Evolutionary conservation across 2,329 filamentous ascomycete species (phyloP).

Genomic region (Rhynchosporium agropyri): DNA sequence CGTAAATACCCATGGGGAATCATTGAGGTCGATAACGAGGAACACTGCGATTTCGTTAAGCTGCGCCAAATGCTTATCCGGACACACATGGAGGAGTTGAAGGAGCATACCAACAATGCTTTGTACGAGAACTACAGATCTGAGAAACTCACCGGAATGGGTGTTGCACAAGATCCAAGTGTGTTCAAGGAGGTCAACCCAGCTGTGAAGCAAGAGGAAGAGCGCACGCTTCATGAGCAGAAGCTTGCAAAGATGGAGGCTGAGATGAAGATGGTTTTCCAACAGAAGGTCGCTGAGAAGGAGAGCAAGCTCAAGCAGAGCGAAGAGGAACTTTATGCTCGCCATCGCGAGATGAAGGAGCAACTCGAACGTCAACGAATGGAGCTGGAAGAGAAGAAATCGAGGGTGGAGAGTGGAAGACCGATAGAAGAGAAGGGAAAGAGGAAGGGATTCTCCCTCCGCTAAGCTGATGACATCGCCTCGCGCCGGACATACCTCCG

Average conservation of each 20-base stretch:
- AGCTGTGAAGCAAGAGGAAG: constrained; percentile 99
- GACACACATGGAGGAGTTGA: constrained; percentile 99
- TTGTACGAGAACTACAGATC: constrained; percentile 99
- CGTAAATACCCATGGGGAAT: constrained; percentile 97
- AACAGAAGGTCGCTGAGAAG: constrained; percentile 99
- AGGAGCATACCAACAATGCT: constrained; percentile 99
- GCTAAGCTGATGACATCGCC: constrained; percentile 58
- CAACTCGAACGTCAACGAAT: constrained; percentile 92
- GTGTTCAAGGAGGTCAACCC: constrained; percentile 99
- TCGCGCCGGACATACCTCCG: constrained; percentile 33
- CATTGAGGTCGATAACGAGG: constrained; percentile 99
- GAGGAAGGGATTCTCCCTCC: constrained; percentile 99
- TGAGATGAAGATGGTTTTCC: constrained; percentile 99
- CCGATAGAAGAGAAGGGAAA: constrained; percentile 97
- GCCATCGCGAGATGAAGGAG: constrained; percentile 99
- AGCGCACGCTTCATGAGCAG: constrained; percentile 96
- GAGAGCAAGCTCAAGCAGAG: constrained; percentile 99
- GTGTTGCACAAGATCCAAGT: constrained; percentile 95
- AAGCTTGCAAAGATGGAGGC: constrained; percentile 99
- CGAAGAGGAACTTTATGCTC: constrained; percentile 97
- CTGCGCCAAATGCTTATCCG: constrained; percentile 99
- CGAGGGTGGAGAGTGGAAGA: constrained; percentile 89
- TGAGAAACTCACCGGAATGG: constrained; percentile 98
- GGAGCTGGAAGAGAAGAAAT: constrained; percentile 98
- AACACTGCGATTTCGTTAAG: constrained; percentile 99